Evolutionary conservation across 2,329 filamentous ascomycete genomes (phyloP).

Genomic region (Trichoderma breve): DNA sequence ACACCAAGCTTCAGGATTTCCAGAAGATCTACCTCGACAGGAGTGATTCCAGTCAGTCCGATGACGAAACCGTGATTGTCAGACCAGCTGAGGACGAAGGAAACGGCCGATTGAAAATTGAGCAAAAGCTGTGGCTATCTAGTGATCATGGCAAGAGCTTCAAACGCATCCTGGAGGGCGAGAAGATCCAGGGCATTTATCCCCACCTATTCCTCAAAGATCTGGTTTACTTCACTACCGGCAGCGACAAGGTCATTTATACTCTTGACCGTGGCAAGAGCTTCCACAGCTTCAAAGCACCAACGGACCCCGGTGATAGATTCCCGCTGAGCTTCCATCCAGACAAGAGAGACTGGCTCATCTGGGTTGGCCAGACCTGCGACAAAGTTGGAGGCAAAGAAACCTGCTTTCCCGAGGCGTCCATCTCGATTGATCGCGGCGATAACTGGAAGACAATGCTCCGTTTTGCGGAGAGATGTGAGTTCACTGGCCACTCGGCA

Average conservation of each 20-base stretch:
- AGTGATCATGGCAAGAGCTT: slow-evolving; percentile 88
- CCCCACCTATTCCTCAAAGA: slow-evolving; percentile 82
- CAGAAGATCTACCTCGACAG: slow-evolving; percentile 77
- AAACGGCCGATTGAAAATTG: slow-evolving; percentile 33
- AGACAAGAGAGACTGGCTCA: slow-evolving; percentile 80
- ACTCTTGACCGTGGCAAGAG: slow-evolving; percentile 74
- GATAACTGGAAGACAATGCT: slow-evolving; percentile 73
- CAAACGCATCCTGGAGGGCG: slow-evolving; percentile 65
- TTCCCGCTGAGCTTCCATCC: slow-evolving; percentile 75
- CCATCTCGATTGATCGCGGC: slow-evolving; percentile 75
- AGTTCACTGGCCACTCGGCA: slow-evolving; percentile 71
- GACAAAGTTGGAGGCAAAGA: slow-evolving; percentile 47
- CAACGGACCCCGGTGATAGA: slow-evolving; percentile 46
- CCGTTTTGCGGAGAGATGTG: slow-evolving; percentile 75
- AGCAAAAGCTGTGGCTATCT: slow-evolving; percentile 67
- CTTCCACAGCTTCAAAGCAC: slow-evolving; percentile 72
- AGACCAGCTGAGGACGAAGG: slow-evolving; percentile 42
- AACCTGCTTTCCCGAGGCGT: slow-evolving; percentile 71
- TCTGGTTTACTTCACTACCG: slow-evolving; percentile 73
- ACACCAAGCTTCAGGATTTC: slow-evolving; percentile 51
- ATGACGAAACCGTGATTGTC: slow-evolving; percentile 70
- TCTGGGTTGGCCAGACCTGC: slow-evolving; percentile 82
- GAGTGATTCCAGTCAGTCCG: slow-evolving; percentile 58
- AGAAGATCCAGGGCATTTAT: slow-evolving; percentile 68
- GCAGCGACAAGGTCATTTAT: slow-evolving; percentile 65